These are phyloP conservation scores for Cucumis variabilis DNA, from an alignment of 331 rosid genomes.

Conservation along the genomic window DNA sequence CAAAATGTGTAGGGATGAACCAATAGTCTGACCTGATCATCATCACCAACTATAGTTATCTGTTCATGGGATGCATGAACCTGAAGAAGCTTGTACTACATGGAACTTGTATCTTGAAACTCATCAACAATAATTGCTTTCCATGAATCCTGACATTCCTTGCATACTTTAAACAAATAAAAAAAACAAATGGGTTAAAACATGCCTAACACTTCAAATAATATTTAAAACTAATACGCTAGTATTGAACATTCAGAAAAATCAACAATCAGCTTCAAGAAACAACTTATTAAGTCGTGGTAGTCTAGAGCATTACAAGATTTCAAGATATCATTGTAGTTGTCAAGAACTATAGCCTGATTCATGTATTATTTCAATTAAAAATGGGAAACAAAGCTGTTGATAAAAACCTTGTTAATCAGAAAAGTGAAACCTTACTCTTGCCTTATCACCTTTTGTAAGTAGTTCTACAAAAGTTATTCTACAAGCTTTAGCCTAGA, in stretches of 20 bases:
- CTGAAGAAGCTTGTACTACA: slow-evolving; percentile 81
- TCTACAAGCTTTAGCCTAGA: slow-evolving; percentile 95
- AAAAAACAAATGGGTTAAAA: slow-evolving; percentile 40
- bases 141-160: slow-evolving; percentile 78
- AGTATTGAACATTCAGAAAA: too few species aligned
- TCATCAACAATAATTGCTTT: slow-evolving; percentile 92
- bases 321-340: too few species aligned
- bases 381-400: slow-evolving; percentile 29
- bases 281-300: too few species aligned
- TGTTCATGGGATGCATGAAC: slow-evolving; percentile 73
- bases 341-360: too few species aligned
- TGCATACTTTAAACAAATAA: slow-evolving; percentile 54
- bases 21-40: slow-evolving; percentile 84
- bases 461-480: slow-evolving; percentile 62
- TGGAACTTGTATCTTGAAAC: slow-evolving; percentile 98
- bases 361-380: too few species aligned
- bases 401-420: slow-evolving; percentile 31
- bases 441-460: slow-evolving; percentile 71
- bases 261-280: too few species aligned
- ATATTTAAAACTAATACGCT: slow-evolving; percentile 31
- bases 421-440: slow-evolving; percentile 64
- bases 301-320: too few species aligned
- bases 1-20: too few species aligned
- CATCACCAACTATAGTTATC: slow-evolving; percentile 96
- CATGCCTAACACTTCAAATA: slow-evolving; percentile 31